phyloP scores from a whole-genome alignment of 2,329 filamentous ascomycete species.

The Endoconidiophora laricicola region DNA sequence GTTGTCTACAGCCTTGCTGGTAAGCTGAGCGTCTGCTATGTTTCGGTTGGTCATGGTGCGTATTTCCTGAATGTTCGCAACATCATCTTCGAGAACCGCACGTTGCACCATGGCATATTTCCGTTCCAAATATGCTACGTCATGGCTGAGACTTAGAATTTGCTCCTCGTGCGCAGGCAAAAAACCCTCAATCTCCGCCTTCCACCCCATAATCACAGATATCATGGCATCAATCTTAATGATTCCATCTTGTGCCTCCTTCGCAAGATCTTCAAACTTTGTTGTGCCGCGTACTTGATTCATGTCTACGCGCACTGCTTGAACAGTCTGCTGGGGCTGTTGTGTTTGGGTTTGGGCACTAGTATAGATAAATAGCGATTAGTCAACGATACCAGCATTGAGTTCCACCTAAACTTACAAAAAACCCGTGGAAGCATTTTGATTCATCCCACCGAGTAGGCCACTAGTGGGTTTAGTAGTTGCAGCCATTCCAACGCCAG shows the following conservation, averaged over 20 bases:
- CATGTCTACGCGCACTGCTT: conserved; percentile 63
- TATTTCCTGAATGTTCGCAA: conserved; percentile 47
- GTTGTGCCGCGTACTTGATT: conserved; percentile 70
- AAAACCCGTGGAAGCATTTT: conserved; percentile 1
- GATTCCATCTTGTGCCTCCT: conserved; percentile 65
- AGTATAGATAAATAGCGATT: neutral
- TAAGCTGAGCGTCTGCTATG: conserved; percentile 51
- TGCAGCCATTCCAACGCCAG: neutral
- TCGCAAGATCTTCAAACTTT: conserved; percentile 77
- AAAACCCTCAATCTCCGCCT: conserved; percentile 58
- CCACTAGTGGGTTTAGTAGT: conserved; percentile 15
- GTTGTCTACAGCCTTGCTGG: conserved; percentile 59
- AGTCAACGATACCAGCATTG: neutral
- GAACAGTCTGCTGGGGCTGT: conserved; percentile 37
- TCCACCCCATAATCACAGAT: conserved; percentile 59
- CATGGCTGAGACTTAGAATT: conserved; percentile 29
- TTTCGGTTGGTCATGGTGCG: conserved; percentile 42
- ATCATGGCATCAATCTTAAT: conserved; percentile 66
- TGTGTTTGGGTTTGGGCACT: conserved; percentile 5
- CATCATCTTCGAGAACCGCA: conserved; percentile 34
- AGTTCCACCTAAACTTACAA: neutral
- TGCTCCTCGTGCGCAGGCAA: conserved; percentile 38
- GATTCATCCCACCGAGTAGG: conserved; percentile 7
- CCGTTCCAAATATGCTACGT: conserved; percentile 33
- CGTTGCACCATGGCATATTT: conserved; percentile 30